Percentiles rank a stretch among this genome's conserved stretches.
Conservation (phyloP, 352 stramenopile genomes). For the Phytophthora quininea region DNA sequence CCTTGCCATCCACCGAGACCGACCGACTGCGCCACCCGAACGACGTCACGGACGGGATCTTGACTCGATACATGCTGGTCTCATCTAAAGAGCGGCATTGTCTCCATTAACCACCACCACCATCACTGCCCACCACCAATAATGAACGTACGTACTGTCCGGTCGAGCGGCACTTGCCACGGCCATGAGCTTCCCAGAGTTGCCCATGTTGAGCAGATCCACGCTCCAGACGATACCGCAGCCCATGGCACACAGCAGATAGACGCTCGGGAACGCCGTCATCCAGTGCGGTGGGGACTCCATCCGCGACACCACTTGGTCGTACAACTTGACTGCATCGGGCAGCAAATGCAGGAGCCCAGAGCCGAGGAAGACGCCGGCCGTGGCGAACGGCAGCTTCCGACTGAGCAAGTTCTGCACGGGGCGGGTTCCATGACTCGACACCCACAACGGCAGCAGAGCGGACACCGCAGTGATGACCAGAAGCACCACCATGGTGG, state of each 20-base stretch:
- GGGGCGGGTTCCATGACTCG: constrained; percentile 42
- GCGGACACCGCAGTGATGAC: constrained; percentile 63
- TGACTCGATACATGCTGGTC: constrained; percentile 65
- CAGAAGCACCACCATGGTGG: constrained; percentile 51
- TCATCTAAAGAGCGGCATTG: constrained; percentile 33
- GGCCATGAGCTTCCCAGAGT: constrained; percentile 72
- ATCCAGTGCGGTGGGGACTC: constrained; percentile 41
- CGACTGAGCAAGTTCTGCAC: constrained; percentile 47
- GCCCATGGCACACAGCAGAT: constrained; percentile 57
- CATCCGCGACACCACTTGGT: constrained; percentile 44
- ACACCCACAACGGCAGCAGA: constrained; percentile 61
- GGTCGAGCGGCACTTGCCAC: constrained; percentile 59
- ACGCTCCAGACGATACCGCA: constrained; percentile 69
- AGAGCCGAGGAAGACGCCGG: constrained; percentile 67
- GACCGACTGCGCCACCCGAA: constrained; percentile 49
- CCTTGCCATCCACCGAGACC: constrained; percentile 44
- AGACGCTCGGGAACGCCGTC: constrained; percentile 55
- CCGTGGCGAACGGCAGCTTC: constrained; percentile 70
- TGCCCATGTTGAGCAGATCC: constrained; percentile 66
- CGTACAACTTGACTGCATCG: constrained; percentile 63
- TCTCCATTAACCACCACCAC: background rate
- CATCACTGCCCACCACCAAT: no score
- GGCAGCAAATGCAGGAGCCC: constrained; percentile 65
- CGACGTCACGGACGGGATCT: constrained; percentile 59
- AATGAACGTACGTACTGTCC: constrained; percentile 42